Evolutionary conservation across 805 yeast genomes (phyloP), one percentile per base, ranked within the genome.

Genomic region (Zygosaccharomyces bisporus): DNA sequence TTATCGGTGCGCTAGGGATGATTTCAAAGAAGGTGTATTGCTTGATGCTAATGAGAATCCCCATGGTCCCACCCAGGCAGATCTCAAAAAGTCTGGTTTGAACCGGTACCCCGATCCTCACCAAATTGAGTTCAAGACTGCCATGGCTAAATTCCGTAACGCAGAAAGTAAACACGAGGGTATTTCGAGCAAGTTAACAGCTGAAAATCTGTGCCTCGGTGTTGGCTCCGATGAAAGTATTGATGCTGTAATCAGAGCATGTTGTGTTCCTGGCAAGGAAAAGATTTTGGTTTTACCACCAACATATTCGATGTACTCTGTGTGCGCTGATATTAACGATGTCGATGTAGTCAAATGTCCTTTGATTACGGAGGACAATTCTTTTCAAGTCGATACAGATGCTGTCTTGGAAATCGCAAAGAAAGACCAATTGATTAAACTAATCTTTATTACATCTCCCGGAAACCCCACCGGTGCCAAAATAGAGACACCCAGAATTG

Each of bases 21-120:
- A 91, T 61, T 91, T 82, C 73, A 84, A 79, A 46, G 88, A 76
- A 29, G 99, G 99, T 23, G 73, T 93, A 34, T 72, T 93, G 17
- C 71, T 93, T 42, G 99, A 93, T 66, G 99, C 99, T 45, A 93
- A 93, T 59, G 99, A 93, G 67, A 93, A 93, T 63, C 83, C 98
- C 2, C 85, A 83, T 60, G 99, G 98, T 0, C 91, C 96, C 3
- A 79, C 95, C 1, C 65, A 88, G 12, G 46, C 68, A 1, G 64
- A 66, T 5, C 52, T 79, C 18, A 52, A 54, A 1, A 66, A 64
- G 1, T 91, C 84, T 49, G 83, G 81, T 39, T 77, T 93, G 55
- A 83, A 93, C 70, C 75, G 99, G 58, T 93, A 93, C 63, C 99
- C 99, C 13, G 99, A 93, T 58, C 99, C 99, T 7, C 97, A 93